Percentiles rank a stretch among this genome's conserved stretches.
These are phyloP conservation scores for Saturnispora ahearnii DNA, from an alignment of 805 yeast genomes.

Conservation along the genomic window DNA sequence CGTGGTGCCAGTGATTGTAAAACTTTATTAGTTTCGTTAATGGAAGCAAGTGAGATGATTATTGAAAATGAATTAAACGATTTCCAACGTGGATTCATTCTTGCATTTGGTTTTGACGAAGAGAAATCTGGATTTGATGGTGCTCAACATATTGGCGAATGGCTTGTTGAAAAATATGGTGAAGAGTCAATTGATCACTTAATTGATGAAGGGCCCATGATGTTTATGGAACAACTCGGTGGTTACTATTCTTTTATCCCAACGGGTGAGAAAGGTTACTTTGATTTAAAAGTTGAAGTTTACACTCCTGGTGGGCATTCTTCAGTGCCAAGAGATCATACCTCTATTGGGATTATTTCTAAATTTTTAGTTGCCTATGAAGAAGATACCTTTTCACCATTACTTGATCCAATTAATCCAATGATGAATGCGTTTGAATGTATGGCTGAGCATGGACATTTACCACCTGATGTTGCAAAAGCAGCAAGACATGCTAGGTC, in stretches of 20 bases:
- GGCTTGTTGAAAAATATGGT: slow-evolving; percentile 49
- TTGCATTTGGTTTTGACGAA: slow-evolving; percentile 75
- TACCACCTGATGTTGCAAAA: slow-evolving; percentile 9
- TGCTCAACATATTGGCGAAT: slow-evolving; percentile 43
- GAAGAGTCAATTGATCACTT: slow-evolving; percentile 48
- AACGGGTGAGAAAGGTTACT: slow-evolving; percentile 35
- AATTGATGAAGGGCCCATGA: slow-evolving; percentile 46
- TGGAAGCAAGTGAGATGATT: slow-evolving; percentile 57
- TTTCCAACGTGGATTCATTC: slow-evolving; percentile 45
- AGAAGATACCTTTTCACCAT: slow-evolving; percentile 40
- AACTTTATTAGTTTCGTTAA: slow-evolving; percentile 51
- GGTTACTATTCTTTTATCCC: slow-evolving; percentile 14
- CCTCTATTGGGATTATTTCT: slow-evolving; percentile 66
- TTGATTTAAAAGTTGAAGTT: slow-evolving; percentile 38
- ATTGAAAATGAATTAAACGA: slow-evolving; percentile 42
- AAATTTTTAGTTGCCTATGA: slow-evolving; percentile 52
- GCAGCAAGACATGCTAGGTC: slow-evolving; percentile 13
- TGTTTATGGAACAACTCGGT: slow-evolving; percentile 35
- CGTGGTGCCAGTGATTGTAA: slow-evolving; percentile 76
- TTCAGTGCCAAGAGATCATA: slow-evolving; percentile 56
- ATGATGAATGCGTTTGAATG: slow-evolving; percentile 50
- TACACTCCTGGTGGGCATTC: slow-evolving; percentile 52
- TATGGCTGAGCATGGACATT: slow-evolving; percentile 41
- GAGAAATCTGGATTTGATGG: slow-evolving; percentile 60
- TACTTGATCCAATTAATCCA: slow-evolving; percentile 50